Base-by-base conservation (phyloP, 2,329 filamentous ascomycete species). In the Diaporthe vexans region DNA sequence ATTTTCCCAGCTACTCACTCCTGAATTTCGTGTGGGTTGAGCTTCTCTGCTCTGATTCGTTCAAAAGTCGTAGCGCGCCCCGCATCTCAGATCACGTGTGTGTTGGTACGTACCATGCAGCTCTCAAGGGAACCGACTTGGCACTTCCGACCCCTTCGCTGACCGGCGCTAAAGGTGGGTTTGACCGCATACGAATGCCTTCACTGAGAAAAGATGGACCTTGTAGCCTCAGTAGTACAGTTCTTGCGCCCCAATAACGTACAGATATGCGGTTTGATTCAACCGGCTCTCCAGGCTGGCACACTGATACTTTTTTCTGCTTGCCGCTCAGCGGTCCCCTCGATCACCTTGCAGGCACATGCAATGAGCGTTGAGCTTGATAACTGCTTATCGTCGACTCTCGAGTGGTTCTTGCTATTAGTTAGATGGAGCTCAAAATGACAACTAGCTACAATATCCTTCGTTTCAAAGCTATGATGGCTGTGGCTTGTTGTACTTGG, bases 21-120 rank as follows among this genome's bases (percentile, higher is more conserved):
- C 61, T 73, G 73, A 74, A 65, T 75, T 73, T 69, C 72, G 73
- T 73, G 54, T 73, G 72, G 54, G 54, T 63, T 46, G 51, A 51
- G 37, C 67, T 29, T 15, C 69, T 40, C 52, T 33, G 46, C 72
- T 59, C 59, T 74, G 63, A 48, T 68, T 68, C 29, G 63, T n/a
- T 26, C 13, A 19, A 33, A 7, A 7, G 0, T 1, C 15, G n/a
- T 2, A 35, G 7, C 9, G 9, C 9, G 43, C 63, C 57, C 52
- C 65, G 58, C 57, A 8, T 48, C 3, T 0, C 0, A 1, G 21
- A 40, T 56, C 69, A 75, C 67, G 74, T 68, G 63, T 48, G 33
- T 2, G 13, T 8, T 15, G 48, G 33, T 54, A 67, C 33, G 29
- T 40, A 68, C 63, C n/a, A 15, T 19, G 29, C 19, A 37, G 17